A percentile compares a stretch with the other conserved stretches of the same genome.
phyloP scores from a whole-genome alignment of 2,329 filamentous ascomycete species.

The Paracoccidioides lutzii region DNA sequence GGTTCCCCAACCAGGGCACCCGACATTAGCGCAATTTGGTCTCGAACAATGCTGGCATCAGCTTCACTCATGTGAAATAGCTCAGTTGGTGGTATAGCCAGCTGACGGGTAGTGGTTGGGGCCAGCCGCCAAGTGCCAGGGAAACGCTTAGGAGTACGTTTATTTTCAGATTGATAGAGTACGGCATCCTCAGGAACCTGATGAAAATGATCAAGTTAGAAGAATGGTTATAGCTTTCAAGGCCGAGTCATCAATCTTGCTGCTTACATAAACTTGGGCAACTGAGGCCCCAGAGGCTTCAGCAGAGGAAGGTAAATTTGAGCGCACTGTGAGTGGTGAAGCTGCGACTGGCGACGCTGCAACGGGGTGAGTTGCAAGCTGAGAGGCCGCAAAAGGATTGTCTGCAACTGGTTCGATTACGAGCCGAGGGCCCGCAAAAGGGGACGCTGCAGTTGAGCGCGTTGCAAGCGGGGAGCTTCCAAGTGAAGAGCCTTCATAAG shows the following conservation, averaged over 20 bases:
- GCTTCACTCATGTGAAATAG: not conserved
- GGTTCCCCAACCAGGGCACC: not conserved
- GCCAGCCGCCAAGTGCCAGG: not conserved
- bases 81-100: constrained; percentile 1
- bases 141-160: not conserved
- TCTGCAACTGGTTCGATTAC: no score
- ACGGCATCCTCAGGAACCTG: not conserved
- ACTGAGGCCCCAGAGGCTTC: not conserved
- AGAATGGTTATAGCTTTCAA: not conserved
- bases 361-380: no score
- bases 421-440: no score
- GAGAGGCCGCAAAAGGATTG: no score
- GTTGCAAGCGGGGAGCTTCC: not conserved
- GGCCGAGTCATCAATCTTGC: not conserved
- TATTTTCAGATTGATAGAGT: not conserved
- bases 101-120: not conserved
- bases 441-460: no score
- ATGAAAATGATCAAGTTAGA: not conserved
- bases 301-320: not conserved
- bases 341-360: no score
- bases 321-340: no score
- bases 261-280: not conserved
- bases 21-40: constrained; percentile 3
- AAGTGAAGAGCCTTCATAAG: not conserved
- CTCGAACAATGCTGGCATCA: not conserved